Base-by-base conservation (phyloP, 768 basidiomycete species). In the Saitozyma podzolica region DNA sequence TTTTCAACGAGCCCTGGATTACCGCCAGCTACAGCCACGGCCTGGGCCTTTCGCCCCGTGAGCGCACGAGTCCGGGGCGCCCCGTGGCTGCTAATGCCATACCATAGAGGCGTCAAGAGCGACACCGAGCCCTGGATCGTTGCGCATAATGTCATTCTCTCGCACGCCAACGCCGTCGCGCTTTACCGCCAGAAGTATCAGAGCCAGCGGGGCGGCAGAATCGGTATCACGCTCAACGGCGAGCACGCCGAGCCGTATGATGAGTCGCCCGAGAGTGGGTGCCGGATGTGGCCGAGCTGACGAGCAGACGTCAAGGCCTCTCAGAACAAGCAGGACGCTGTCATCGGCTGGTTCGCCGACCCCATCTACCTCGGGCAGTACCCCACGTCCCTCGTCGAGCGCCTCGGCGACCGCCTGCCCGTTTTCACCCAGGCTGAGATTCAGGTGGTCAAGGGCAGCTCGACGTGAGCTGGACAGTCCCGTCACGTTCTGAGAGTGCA, bases 191-290 rank as follows among this genome's bases (percentile, higher is more conserved):
- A 86, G 40, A 79, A 85, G 56, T 89, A 86, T 83, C 86, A 87
- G 77, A 66, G 82, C 6, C 77, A 63, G 1, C 87, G 89, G 73
- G 80, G 83, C 11, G 89, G 87, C 37, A 79, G 83, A 66, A 87
- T 89, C 69, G 88, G 87, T n/a, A 88, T 90, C 71, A 89, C 88
- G 0, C 81, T 89, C 48, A 89, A 89, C 67, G 86, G 87, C 11
- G 86, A 88, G 74, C 88, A 86, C 86, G 82, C 84, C 47, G 84
- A 87, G 76, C 88, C 89, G 8, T 89, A 86, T 63, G 87, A 88
- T 67, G 83, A 87, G 66, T 82, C 76, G 50, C 85, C 84, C 13
- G 84, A 86, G 69, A 88, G 88, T 89, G 69, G 61, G 86, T 79
- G 7, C 52, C 45, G 8, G 52, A 11, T 40, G 8, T 37, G 45